phyloP scores from a whole-genome alignment of 2,329 filamentous ascomycete species.

The Fusarium mexicanum region DNA sequence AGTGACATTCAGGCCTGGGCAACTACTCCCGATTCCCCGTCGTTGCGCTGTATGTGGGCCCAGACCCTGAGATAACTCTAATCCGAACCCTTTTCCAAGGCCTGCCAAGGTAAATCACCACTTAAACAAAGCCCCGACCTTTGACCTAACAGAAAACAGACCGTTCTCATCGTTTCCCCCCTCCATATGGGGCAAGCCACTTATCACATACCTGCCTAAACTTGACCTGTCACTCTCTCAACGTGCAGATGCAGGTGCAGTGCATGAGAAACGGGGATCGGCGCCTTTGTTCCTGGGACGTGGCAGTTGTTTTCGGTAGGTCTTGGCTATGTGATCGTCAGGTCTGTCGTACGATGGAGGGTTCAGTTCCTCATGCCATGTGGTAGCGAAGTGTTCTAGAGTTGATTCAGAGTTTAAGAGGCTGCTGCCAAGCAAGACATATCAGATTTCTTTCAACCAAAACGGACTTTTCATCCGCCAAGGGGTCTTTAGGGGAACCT shows the following conservation, averaged over 20 bases:
- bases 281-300: neutral
- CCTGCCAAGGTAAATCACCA: neutral
- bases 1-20: neutral
- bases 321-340: neutral
- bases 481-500: neutral
- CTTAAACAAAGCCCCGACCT: neutral
- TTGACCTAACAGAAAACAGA: neutral
- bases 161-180: neutral
- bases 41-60: neutral
- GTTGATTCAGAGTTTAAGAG: neutral
- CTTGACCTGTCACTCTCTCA: neutral
- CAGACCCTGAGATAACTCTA: neutral
- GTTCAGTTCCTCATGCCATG: neutral
- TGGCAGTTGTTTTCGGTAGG: neutral
- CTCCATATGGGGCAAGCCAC: neutral
- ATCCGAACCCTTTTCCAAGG: neutral
- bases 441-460: neutral
- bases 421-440: neutral
- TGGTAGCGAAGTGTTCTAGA: slow-evolving; percentile 1
- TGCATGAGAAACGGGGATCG: slow-evolving; percentile 5
- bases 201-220: slow-evolving; percentile 6
- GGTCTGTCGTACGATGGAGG: neutral
- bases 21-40: neutral
- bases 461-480: neutral
- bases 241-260: neutral